Evolutionary conservation across 129 eudicot genomes (phyloP), one percentile per base, ranked within the genome.

Genomic region (Ambrosia artemisiifolia): DNA sequence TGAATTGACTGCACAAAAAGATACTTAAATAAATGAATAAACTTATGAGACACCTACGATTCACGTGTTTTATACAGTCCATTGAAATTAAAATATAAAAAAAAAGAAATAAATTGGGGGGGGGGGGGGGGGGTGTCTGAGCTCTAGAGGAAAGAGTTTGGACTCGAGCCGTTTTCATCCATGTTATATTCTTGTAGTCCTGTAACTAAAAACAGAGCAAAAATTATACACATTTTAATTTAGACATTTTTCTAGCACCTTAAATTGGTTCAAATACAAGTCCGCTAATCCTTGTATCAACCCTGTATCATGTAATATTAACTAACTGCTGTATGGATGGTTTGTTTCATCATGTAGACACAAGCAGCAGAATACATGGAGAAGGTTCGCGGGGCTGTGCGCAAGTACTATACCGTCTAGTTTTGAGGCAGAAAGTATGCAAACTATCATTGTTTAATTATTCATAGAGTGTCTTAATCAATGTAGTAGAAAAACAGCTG

Each of bases 311-410:
- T 18, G 14, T 11, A 13, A 50, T 13, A 6, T 51, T 36, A 2
- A 48, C 16, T 36, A 2, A 48, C 16, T 34, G n/a, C 13, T 36
- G 16, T 32, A n/a, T n/a, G 35, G 34, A 56, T 76, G 33, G 1
- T 65, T 38, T 19, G 2, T 19, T 71, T 12, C 32, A 46, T 78
- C 18, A 46, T 78, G 84, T 88, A 93, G 98, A 78, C 42, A 71
- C 77, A 87, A 81, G 95, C 90, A 20, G 98, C 92, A 18, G 96
- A 85, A 18, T 87, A 79, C 82, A 93, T 89, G 98, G 92, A 87
- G 81, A 89, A 93, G 84, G 76, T 93, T 83, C 96, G 96, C 1
- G 84, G 81, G 69, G 84, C 84, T 19, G 81, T 93, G 77, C 83
- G 85, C 60, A 93, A 93, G 88, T 93, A 89, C 82, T 67, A 85